These are phyloP conservation scores for Boletus sp. DNA, from an alignment of 1,284 basidiomycete genomes.

Conservation along the genomic window DNA sequence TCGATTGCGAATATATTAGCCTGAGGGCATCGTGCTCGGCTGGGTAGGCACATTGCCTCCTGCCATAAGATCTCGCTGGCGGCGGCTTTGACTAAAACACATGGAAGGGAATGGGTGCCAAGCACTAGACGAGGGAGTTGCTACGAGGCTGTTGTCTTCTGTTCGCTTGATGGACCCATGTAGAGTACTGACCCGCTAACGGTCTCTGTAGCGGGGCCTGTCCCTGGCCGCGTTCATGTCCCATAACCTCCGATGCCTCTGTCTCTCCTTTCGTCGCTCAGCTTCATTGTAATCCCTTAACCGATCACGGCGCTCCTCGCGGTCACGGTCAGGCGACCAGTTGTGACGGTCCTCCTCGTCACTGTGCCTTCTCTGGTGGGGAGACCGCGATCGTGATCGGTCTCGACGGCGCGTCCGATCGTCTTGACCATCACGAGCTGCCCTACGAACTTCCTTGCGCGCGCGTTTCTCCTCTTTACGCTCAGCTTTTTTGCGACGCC, in stretches of 20 bases:
- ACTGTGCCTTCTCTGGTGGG: slow-evolving; percentile 22
- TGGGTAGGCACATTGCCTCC: slow-evolving; percentile 19
- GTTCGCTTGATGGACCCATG: slow-evolving; percentile 7
- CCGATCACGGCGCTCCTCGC: slow-evolving; percentile 21
- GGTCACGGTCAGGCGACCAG: slow-evolving; percentile 28
- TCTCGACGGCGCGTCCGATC: slow-evolving; percentile 28
- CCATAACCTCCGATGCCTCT: slow-evolving; percentile 51
- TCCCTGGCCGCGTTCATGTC: slow-evolving; percentile 42
- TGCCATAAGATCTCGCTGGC: slow-evolving; percentile 18
- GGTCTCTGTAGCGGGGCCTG: slow-evolving; percentile 19
- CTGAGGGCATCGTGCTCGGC: slow-evolving; percentile 13
- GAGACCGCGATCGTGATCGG: slow-evolving; percentile 45
- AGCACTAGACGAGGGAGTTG: slow-evolving; percentile 5
- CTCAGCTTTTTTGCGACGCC: slow-evolving; percentile 52
- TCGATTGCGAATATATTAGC: slow-evolving; percentile 13
- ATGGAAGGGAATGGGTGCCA: slow-evolving; percentile 9
- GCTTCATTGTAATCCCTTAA: slow-evolving; percentile 38
- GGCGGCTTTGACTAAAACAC: slow-evolving; percentile 12
- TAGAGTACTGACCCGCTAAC: slow-evolving; percentile 18
- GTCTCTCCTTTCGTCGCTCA: slow-evolving; percentile 48
- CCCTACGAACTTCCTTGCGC: slow-evolving; percentile 45
- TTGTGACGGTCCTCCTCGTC: slow-evolving; percentile 23
- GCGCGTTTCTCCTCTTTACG: slow-evolving; percentile 56
- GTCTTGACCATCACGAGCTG: slow-evolving; percentile 33
- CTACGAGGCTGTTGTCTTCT: slow-evolving; percentile 3